A percentile compares a stretch with the other conserved stretches of the same genome.
Evolutionary conservation across 768 basidiomycete genomes (phyloP).

Genomic region (Russula abietina): DNA sequence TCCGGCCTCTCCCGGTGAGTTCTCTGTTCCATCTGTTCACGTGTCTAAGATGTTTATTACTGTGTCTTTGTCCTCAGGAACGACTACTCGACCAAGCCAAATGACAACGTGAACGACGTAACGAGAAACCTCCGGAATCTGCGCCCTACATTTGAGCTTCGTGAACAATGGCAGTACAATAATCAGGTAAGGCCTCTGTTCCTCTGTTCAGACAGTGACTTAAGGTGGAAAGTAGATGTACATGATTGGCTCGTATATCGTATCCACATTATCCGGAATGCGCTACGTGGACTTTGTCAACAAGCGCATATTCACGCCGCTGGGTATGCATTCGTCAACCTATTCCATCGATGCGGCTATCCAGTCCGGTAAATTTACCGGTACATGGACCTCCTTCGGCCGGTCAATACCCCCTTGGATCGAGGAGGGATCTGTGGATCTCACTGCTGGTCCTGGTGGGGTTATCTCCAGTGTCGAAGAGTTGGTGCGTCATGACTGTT

Average conservation of each 20-base stretch:
- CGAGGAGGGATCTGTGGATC: slow-evolving; percentile 24
- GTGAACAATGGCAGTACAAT: slow-evolving; percentile 37
- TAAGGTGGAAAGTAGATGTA: slow-evolving; percentile 34
- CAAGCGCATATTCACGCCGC: slow-evolving; percentile 37
- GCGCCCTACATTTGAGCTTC: slow-evolving; percentile 34
- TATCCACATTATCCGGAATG: slow-evolving; percentile 32
- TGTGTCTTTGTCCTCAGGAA: slow-evolving; percentile 5
- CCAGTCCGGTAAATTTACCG: slow-evolving; percentile 31
- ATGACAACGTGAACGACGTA: background rate
- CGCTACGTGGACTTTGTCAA: slow-evolving; percentile 38
- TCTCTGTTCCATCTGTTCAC: background rate
- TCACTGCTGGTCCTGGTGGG: slow-evolving; percentile 38
- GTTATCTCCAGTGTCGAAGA: slow-evolving; percentile 41
- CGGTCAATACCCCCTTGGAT: slow-evolving; percentile 34
- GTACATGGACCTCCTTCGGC: slow-evolving; percentile 33
- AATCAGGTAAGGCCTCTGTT: slow-evolving; percentile 31
- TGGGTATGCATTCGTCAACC: slow-evolving; percentile 40
- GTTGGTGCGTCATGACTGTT: slow-evolving; percentile 33
- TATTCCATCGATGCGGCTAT: slow-evolving; percentile 34
- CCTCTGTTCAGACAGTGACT: background rate
- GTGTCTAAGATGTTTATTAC: background rate
- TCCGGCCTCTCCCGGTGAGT: slow-evolving; percentile 37
- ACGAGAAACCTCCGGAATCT: slow-evolving; percentile 31
- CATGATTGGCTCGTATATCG: slow-evolving; percentile 32
- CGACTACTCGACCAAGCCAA: slow-evolving; percentile 4